Evolutionary conservation across 2,329 filamentous ascomycete genomes (phyloP), one percentile per base, ranked within the genome.

Genomic region (Leptographium flavum): DNA sequence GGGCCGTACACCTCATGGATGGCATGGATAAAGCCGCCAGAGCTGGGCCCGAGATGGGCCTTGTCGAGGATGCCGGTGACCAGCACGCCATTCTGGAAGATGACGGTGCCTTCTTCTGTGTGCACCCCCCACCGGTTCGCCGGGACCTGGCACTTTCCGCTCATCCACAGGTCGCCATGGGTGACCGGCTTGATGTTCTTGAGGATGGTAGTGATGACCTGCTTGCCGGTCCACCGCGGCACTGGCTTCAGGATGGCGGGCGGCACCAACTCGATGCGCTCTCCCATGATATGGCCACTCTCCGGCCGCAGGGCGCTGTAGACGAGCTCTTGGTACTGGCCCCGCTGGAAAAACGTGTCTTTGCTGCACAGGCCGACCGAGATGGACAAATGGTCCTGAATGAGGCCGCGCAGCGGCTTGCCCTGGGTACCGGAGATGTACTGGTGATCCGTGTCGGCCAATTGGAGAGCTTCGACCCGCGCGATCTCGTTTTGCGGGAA

Each of bases 351-450:
- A 59, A 95, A 90, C 3, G 83, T 86, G 61, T 98, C 92, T 56
- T 86, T 81, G 61, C 81, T 94, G 47, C 88, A 94, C 46, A 98
- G 75, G 63, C 83, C 82, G 3, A 94, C 86, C 38, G 86, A 87
- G 59, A 98, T 90, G 3, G 90, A 95, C 49, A 98, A 83, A 62
- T 98, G 92, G 71, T 98, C 92, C 64, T 98, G 93, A 64, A 98
- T 98, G 43, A 98, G 68, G 76, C 92, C 92, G 70, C 92, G 76
- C 15, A 98, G 70, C 0, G 92, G 92, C 58, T 94, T 94, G 46
- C 92, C 92, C 15, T 87, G 85, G 3, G 92, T 98, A 19, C 83
- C 86, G 30, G 88, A 94, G 31, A 98, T 74, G 59, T 98, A 98
- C 57, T 98, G 92, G 58, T 95, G 88, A 60, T 98, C 90, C 3